Evolutionary conservation across 495 filamentous ascomycete genomes (phyloP), one percentile per base, ranked within the genome.

Genomic region (Talaromyces stipitatus): DNA sequence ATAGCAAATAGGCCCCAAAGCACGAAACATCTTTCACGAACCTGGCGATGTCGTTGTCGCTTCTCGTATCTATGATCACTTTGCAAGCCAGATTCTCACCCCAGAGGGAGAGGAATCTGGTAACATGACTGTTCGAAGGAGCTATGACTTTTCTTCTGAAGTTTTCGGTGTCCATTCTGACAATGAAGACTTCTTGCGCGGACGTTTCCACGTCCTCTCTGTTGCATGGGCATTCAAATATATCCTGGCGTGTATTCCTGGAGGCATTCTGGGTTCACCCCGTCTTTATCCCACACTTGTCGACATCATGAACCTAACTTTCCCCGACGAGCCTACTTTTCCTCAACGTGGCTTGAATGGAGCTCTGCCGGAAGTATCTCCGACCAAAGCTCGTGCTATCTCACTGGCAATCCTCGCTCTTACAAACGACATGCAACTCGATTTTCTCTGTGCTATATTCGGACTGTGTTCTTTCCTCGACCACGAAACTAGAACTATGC

Each of bases 171-270:
- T 67, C 24, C 18, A 16, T 8, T 50, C 77, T 79, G 4, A 81
- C 75, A 26, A 69, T 83, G 8, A 83, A 83, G 7, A 57, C 60
- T 8, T 81, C 82, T 60, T 83, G 85, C 61, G 47, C 14, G 48
- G 56, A 30, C 48, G 47, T 12, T 60, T 56, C 11, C 65, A 67
- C 12, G 72, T 85, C n/a, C 83, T 88, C 54, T 85, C 88, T 70
- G 82, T 91, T 7, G 87, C 84, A 1, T 86, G 85, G 48, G 75
- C 83, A 9, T 86, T 92, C 69, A 90, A 89, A 63, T 80, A 78
- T 26, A 69, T 94, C 6, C 68, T 94, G 14, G 75, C 80, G 7
- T 86, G 85, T 4, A 68, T 94, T 1, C 89, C 89, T 0, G 85
- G 83, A 1, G 89, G 89, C 1, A 83, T 92, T 33, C 72, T 94